These are phyloP conservation scores for Ormosia emarginata DNA, from an alignment of 306 rosid species.

Conservation along the genomic window DNA sequence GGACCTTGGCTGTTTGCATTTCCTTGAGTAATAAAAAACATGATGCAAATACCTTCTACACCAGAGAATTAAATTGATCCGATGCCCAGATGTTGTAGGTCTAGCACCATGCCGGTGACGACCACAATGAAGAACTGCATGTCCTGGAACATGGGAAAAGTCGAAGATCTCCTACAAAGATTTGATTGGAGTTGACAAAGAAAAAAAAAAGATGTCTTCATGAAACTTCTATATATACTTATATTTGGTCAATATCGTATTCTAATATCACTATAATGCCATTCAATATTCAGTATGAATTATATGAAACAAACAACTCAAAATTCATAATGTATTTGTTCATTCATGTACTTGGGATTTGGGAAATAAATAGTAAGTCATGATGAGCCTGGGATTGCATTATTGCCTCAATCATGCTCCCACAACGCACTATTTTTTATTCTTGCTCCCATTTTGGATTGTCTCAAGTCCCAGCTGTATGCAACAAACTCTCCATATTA, in stretches of 20 bases:
- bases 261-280: not conserved
- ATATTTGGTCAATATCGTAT: not conserved
- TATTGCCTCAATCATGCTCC: not conserved
- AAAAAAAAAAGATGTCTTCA: not conserved
- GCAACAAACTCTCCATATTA: not conserved
- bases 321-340: not conserved
- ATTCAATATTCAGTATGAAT: not conserved
- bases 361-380: not conserved
- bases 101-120: conserved; percentile 93
- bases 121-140: conserved; percentile 87
- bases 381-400: not conserved
- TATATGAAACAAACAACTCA: not conserved
- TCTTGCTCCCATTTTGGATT: not conserved
- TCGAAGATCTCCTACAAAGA: conserved; percentile 68
- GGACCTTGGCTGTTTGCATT: not conserved
- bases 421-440: not conserved
- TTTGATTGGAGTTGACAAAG: not conserved
- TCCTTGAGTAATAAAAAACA: not conserved
- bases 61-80: conserved; percentile 83
- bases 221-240: not conserved
- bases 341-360: not conserved
- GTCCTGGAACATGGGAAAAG: conserved; percentile 74
- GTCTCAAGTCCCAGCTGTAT: not conserved
- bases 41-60: conserved; percentile 74
- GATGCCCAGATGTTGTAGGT: conserved; percentile 76